Evolutionary conservation across 305 asterid genomes (phyloP).

Genomic region (Petunia hybrid): DNA sequence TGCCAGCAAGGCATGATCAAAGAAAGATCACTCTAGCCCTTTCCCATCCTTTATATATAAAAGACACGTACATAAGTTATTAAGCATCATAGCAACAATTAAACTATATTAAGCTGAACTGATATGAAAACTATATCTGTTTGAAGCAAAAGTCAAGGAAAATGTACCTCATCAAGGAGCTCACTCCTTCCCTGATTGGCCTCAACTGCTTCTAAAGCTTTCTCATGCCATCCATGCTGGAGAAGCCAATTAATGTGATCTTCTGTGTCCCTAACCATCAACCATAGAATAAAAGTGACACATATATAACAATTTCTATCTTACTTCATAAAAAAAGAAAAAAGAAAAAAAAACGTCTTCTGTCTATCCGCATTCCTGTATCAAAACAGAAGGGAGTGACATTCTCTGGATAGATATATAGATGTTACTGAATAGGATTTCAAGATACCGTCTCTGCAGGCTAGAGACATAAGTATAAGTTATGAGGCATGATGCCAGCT

Average conservation of each 20-base stretch:
- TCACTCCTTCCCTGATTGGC: conserved; percentile 96
- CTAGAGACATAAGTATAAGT: neutral
- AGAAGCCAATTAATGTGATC: conserved; percentile 99
- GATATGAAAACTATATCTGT: neutral
- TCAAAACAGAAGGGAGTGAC: neutral
- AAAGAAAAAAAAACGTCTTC: no score
- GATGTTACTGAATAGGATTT: neutral
- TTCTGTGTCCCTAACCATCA: conserved; percentile 86
- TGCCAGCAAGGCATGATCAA: conserved; percentile 3
- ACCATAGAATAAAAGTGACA: conserved; percentile 33
- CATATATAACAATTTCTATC: neutral
- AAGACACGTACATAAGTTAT: neutral
- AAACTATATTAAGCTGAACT: conserved; percentile 2
- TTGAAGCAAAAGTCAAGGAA: conserved; percentile 29
- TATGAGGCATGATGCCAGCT: neutral
- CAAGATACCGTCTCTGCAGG: conserved; percentile 10
- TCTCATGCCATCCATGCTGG: conserved; percentile 92
- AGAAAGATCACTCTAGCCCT: neutral
- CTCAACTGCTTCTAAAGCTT: conserved; percentile 98
- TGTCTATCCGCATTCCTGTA: conserved; percentile 14
- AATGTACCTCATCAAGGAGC: conserved; percentile 85
- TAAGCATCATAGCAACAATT: conserved; percentile 16
- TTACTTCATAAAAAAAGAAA: no score
- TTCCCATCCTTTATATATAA: neutral
- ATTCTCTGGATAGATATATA: conserved; percentile 12